phyloP scores from a whole-genome alignment of 2,329 filamentous ascomycete genomes.

The Ceratocystis variospora region DNA sequence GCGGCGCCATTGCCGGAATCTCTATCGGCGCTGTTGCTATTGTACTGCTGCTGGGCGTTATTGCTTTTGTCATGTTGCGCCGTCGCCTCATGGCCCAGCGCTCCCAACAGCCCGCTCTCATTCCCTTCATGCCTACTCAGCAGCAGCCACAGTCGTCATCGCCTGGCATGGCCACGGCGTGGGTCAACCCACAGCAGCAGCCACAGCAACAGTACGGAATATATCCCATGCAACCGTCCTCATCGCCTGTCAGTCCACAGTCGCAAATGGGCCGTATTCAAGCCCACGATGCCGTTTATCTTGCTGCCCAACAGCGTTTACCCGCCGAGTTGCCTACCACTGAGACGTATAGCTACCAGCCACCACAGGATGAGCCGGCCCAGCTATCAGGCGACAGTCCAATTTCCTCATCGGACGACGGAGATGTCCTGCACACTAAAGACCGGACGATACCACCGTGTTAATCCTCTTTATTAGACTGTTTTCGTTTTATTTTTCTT shows the following conservation, averaged over 20 bases:
- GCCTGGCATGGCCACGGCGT: constrained; percentile 1
- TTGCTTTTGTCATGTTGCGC: constrained; percentile 26
- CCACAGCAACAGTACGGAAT: constrained; percentile 1
- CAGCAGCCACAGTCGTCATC: constrained; percentile 1
- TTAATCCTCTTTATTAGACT: not conserved
- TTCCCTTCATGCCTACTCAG: constrained; percentile 5
- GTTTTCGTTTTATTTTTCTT: too few species aligned
- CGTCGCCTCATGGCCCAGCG: constrained; percentile 21
- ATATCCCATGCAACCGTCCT: not conserved
- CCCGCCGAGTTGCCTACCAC: constrained; percentile 7
- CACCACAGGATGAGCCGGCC: constrained; percentile 1
- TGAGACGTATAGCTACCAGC: constrained; percentile 9
- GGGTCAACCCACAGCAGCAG: not conserved
- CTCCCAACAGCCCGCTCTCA: constrained; percentile 16
- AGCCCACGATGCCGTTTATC: constrained; percentile 4
- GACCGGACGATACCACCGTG: not conserved
- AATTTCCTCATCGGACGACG: not conserved
- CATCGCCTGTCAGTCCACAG: not conserved
- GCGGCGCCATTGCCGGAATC: constrained; percentile 34
- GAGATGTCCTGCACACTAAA: not conserved
- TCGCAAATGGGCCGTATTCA: constrained; percentile 9
- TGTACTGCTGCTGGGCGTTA: constrained; percentile 24
- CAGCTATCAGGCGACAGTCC: constrained; percentile 11
- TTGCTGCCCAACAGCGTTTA: constrained; percentile 3
- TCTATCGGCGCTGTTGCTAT: constrained; percentile 27